Conservation (phyloP, 495 filamentous ascomycete species). For the Penicillium paradoxum region DNA sequence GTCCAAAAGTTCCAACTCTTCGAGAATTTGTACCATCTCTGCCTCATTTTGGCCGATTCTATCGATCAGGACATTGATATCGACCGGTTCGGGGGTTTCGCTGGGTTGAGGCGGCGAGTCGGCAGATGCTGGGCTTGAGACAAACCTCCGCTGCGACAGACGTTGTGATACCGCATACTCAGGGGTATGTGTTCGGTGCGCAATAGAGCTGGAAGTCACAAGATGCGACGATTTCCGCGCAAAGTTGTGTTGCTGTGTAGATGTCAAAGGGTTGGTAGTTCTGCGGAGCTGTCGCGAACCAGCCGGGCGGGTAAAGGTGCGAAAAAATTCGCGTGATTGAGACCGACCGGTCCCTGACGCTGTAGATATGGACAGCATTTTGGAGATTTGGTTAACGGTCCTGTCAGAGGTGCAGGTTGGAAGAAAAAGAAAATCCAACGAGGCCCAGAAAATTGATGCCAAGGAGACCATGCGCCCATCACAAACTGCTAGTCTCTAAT, state of each 20-base stretch:
- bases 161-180: neutral
- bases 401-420: neutral
- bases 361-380: constrained; percentile 35
- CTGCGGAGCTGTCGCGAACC: constrained; percentile 28
- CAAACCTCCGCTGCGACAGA: constrained; percentile 14
- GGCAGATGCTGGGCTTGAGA: constrained; percentile 23
- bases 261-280: constrained; percentile 18
- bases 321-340: constrained; percentile 26
- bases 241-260: constrained; percentile 14
- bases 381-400: constrained; percentile 11
- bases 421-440: constrained; percentile 16
- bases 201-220: neutral
- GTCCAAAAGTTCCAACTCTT: constrained; percentile 32
- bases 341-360: constrained; percentile 28
- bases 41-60: constrained; percentile 35
- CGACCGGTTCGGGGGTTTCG: constrained; percentile 17
- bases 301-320: constrained; percentile 17
- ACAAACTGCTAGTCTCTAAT: constrained; percentile 27
- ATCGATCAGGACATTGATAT: constrained; percentile 37
- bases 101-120: constrained; percentile 12
- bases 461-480: constrained; percentile 23
- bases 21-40: constrained; percentile 30
- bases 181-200: neutral
- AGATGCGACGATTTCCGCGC: constrained; percentile 8
- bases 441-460: constrained; percentile 32